Base-by-base conservation (phyloP, 257 asterid genomes). In the Petunia axillaris region DNA sequence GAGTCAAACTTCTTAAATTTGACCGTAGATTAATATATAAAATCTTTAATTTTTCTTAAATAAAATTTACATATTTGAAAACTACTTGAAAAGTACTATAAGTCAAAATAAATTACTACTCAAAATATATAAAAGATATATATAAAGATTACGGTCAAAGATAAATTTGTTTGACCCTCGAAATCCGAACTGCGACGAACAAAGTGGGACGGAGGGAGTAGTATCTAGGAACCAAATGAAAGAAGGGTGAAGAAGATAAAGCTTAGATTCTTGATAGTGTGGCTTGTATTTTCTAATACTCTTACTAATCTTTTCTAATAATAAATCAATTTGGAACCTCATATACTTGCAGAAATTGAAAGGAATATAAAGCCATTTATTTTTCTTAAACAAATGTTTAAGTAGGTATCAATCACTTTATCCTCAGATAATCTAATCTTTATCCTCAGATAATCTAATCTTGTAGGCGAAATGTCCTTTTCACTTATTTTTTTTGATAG, bases 341-440 rank as follows among this genome's bases (percentile, higher is more conserved):
- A 46, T 10, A 44, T 16, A 67, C 39, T 67, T 9, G 43, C 38
- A 35, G 46, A 50, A 7, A 40, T 35, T 71, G 25, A 35, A 53
- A n/a, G 16, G 35, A 54, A 2, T 48, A 50, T n/a, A 50, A 71
- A 35, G 5, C 25, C 25, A 25, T 25, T 40, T 5, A 35, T 48
- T 46, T 71, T 71, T 25, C 10, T 0, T 48, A 71, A 11, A 71
- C 60, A 48, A 71, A 71, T 71, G 5, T 50, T 71, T 48, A 54
- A 48, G 62, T 71, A 11, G 77, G 77, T 48, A 48, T 50, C 77
- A 71, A 50, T 71, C 77, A 71, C 35, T 71, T 71, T 59, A 71
- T 46, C 57, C 16, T 48, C 5, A 10, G 35, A 10, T 71, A 4
- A 48, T 71, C 50, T 71, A 48, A 71, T 44, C 44, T 9, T 48